Percentiles rank a stretch among this genome's conserved stretches.
phyloP scores from a whole-genome alignment of 257 asterid genomes.

The Salvia miltiorrhiza region DNA sequence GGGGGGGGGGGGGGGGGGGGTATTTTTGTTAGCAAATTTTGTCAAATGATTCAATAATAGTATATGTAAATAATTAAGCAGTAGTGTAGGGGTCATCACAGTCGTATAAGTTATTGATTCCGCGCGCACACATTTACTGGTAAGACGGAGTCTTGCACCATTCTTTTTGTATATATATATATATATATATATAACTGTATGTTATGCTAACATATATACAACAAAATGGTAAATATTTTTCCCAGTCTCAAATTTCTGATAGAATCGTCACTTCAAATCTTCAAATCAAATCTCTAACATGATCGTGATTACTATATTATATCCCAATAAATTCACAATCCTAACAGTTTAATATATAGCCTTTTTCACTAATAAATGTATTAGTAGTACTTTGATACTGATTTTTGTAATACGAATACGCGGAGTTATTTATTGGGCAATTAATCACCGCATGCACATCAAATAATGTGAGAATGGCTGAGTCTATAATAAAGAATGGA shows the following conservation, averaged over 20 bases:
- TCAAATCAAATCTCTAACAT: too few species aligned
- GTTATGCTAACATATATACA: background rate
- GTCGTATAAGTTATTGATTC: background rate
- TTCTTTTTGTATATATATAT: background rate
- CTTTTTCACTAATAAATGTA: too few species aligned
- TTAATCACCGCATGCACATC: background rate
- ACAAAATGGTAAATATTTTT: background rate
- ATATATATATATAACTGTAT: background rate
- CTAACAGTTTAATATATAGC: too few species aligned
- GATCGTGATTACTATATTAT: too few species aligned
- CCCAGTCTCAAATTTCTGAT: background rate
- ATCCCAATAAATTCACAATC: too few species aligned
- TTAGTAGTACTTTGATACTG: too few species aligned
- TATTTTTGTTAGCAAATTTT: too few species aligned
- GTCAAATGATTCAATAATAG: too few species aligned
- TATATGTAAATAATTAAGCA: too few species aligned
- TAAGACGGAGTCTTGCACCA: background rate
- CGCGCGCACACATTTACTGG: constrained; percentile 10
- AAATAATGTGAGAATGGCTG: background rate
- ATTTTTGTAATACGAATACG: background rate
- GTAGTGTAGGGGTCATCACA: background rate
- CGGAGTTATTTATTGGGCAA: background rate
- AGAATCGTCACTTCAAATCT: too few species aligned
- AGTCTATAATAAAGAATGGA: background rate
- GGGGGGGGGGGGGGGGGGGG: too few species aligned